These are phyloP conservation scores for Aspergillus pseudoviridinutans DNA, from an alignment of 2,329 filamentous ascomycete species.

Conservation along the genomic window DNA sequence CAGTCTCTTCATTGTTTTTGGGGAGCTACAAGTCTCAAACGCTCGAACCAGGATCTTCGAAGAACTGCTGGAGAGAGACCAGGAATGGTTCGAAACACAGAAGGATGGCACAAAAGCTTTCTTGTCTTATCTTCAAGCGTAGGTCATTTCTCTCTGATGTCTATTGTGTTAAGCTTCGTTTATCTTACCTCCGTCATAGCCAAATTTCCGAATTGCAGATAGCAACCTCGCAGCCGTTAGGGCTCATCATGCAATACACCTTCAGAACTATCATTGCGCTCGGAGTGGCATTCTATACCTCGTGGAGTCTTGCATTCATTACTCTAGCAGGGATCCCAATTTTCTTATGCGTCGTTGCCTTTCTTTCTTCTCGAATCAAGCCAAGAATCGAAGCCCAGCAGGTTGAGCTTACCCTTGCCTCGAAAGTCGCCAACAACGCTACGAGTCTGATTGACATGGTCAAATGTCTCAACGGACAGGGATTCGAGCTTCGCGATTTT, in stretches of 20 bases:
- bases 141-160: slow-evolving; percentile 30
- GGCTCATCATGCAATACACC: slow-evolving; percentile 61
- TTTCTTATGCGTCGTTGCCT: slow-evolving; percentile 56
- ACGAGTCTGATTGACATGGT: slow-evolving; percentile 76
- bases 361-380: slow-evolving; percentile 60
- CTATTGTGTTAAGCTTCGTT: not conserved
- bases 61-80: slow-evolving; percentile 66
- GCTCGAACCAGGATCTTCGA: slow-evolving; percentile 64
- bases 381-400: slow-evolving; percentile 67
- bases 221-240: slow-evolving; percentile 75
- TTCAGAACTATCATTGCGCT: slow-evolving; percentile 65
- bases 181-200: slow-evolving; percentile 42
- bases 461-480: slow-evolving; percentile 77
- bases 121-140: slow-evolving; percentile 70
- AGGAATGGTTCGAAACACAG: slow-evolving; percentile 77
- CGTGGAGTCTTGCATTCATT: slow-evolving; percentile 79
- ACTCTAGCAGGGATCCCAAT: slow-evolving; percentile 70
- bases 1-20: slow-evolving; percentile 69
- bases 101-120: slow-evolving; percentile 69
- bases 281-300: slow-evolving; percentile 69
- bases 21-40: slow-evolving; percentile 71
- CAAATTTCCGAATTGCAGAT: slow-evolving; percentile 78
- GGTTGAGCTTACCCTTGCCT: slow-evolving; percentile 61
- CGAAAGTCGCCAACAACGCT: slow-evolving; percentile 67
- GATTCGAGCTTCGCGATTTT: slow-evolving; percentile 66